Conservation (phyloP, 2,329 filamentous ascomycete genomes). For the Rhynchosporium agropyri region DNA sequence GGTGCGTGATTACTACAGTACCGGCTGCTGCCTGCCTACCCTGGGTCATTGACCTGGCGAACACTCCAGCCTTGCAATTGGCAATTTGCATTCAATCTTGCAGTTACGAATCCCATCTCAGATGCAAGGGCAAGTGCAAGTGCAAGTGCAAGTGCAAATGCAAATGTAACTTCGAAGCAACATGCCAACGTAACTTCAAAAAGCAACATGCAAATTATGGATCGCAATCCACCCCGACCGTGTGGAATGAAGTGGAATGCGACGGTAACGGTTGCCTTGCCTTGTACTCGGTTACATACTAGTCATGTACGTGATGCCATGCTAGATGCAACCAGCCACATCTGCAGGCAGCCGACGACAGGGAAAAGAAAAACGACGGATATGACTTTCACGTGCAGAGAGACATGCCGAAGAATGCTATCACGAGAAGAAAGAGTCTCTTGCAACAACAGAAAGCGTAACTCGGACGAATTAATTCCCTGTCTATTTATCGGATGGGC, state of each 20-base stretch:
- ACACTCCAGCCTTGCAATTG: neutral
- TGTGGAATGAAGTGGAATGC: neutral
- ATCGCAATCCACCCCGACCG: neutral
- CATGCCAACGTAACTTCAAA: neutral
- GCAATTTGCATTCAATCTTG: neutral
- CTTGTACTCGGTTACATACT: neutral
- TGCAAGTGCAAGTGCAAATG: neutral
- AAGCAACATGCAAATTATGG: neutral
- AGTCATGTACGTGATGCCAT: neutral
- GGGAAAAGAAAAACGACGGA: neutral
- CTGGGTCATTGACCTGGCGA: no score
- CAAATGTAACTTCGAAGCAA: neutral
- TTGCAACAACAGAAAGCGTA: no score
- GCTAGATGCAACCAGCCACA: neutral
- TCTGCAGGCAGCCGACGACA: constrained; percentile 10
- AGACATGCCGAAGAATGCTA: neutral
- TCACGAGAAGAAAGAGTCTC: neutral
- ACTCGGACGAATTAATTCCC: neutral
- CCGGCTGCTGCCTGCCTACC: neutral
- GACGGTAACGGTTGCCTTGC: neutral
- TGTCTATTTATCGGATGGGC: constrained; percentile 1
- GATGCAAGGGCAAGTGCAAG: neutral
- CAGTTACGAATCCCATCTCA: neutral
- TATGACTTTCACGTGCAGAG: constrained; percentile 20
- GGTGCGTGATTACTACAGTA: neutral